These are phyloP conservation scores for Vinca minor DNA, from an alignment of 257 asterid species.

Conservation along the genomic window DNA sequence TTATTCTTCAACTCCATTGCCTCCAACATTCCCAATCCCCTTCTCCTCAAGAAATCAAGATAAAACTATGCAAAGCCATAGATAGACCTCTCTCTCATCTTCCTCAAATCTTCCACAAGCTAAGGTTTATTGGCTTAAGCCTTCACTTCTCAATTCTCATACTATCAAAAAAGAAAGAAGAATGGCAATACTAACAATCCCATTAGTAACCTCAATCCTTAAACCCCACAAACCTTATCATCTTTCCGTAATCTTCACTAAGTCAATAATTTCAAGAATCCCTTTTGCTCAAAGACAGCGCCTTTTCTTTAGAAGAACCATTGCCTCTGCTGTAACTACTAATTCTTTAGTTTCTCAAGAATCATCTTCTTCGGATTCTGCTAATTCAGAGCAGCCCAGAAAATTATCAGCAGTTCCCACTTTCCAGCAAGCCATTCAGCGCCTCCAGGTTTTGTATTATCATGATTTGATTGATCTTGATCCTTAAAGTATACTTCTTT, in stretches of 20 bases:
- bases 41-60: no score
- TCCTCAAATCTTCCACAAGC: background rate
- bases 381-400: slow-evolving; percentile 7
- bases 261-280: slow-evolving; percentile 21
- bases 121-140: background rate
- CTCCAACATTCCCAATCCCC: background rate
- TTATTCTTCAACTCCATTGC: no score
- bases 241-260: slow-evolving; percentile 28
- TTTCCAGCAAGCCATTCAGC: slow-evolving; percentile 93
- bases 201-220: slow-evolving; percentile 54
- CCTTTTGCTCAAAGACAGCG: slow-evolving; percentile 25
- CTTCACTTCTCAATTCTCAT: background rate
- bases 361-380: no score
- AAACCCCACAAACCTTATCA: slow-evolving; percentile 35
- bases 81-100: no score
- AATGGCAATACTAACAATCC: slow-evolving; percentile 71
- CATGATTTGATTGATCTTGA: background rate
- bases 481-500: background rate
- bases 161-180: no score
- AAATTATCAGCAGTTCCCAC: slow-evolving; percentile 49
- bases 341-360: slow-evolving; percentile 29
- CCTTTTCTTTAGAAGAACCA: slow-evolving; percentile 27
- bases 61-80: no score
- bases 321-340: slow-evolving; percentile 23
- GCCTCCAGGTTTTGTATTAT: slow-evolving; percentile 61